Percentiles rank a stretch among this genome's conserved stretches.
phyloP scores from a whole-genome alignment of 495 filamentous ascomycete species.

The Trypethelium eluteriae region DNA sequence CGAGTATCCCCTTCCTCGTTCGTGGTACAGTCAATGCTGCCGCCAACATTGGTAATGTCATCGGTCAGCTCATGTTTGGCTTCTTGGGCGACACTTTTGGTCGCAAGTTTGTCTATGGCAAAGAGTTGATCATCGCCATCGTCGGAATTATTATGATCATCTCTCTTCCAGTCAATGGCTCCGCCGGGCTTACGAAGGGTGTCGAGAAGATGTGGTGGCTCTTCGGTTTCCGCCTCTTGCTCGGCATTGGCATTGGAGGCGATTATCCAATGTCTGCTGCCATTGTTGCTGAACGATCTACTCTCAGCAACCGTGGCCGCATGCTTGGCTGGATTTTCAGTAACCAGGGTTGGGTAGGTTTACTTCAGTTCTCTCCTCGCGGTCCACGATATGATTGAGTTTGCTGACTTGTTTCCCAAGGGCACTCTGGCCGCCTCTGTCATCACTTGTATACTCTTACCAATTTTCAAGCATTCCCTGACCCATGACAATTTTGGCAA shows the following conservation, averaged over 20 bases:
- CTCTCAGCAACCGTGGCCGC: constrained; percentile 15
- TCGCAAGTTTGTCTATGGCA: constrained; percentile 22
- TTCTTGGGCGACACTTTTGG: constrained; percentile 19
- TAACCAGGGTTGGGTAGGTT: constrained; percentile 12
- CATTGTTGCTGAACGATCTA: constrained; percentile 15
- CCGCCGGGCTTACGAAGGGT: not conserved
- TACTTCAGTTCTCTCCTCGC: not conserved
- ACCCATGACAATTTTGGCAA: constrained; percentile 14
- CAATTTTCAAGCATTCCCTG: constrained; percentile 1
- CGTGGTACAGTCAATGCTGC: not conserved
- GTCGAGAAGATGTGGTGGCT: constrained; percentile 14
- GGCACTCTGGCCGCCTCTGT: constrained; percentile 13
- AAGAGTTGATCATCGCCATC: constrained; percentile 17
- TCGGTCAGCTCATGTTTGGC: constrained; percentile 21
- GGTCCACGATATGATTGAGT: constrained; percentile 1
- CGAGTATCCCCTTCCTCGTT: constrained; percentile 1
- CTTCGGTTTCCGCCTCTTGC: constrained; percentile 17
- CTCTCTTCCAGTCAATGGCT: not conserved
- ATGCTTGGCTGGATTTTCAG: constrained; percentile 18
- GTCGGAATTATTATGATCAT: constrained; percentile 6
- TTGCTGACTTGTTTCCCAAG: not conserved
- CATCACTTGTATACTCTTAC: constrained; percentile 8
- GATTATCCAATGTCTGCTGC: constrained; percentile 21
- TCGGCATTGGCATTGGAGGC: constrained; percentile 21
- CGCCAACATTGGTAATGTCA: constrained; percentile 12